Percentiles rank a stretch among this genome's conserved stretches.
Evolutionary conservation across 1,284 basidiomycete species (phyloP).

Genomic region (Heterobasidion irregulare): DNA sequence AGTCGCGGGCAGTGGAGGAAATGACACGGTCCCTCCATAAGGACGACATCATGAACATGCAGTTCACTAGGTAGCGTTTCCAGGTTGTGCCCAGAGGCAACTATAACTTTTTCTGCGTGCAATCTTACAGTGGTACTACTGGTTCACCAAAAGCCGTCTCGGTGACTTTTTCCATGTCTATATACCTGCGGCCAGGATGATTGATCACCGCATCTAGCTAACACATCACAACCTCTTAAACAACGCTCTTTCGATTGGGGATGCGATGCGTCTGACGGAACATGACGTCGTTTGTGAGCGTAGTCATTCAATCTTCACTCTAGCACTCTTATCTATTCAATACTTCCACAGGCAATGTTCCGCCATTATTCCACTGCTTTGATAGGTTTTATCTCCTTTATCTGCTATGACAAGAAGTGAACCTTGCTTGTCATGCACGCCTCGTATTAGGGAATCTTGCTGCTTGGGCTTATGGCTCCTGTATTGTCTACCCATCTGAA

Average conservation of each 20-base stretch:
- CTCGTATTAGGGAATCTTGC: conserved; percentile 78
- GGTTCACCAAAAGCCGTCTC: conserved; percentile 75
- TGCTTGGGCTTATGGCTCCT: conserved; percentile 68
- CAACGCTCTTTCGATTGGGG: conserved; percentile 65
- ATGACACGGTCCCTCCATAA: conserved; percentile 33
- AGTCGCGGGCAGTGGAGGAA: conserved; percentile 32
- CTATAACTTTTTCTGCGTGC: background rate
- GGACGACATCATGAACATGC: conserved; percentile 73
- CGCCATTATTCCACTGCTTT: conserved; percentile 82
- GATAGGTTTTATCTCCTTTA: conserved; percentile 45
- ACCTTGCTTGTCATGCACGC: conserved; percentile 30
- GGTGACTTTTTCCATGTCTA: conserved; percentile 27
- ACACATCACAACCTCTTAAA: conserved; percentile 76
- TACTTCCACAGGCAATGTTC: conserved; percentile 53
- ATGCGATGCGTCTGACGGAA: conserved; percentile 59
- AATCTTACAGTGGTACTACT: conserved; percentile 62
- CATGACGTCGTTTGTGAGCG: conserved; percentile 60
- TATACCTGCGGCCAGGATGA: background rate
- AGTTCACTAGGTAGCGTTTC: conserved; percentile 64
- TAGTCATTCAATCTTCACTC: background rate
- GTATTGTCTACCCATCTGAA: conserved; percentile 69
- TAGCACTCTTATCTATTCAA: background rate
- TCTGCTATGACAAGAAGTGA: conserved; percentile 1
- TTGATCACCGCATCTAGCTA: conserved; percentile 33
- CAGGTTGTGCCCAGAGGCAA: background rate